These are phyloP conservation scores for Sporisorium scitamineum DNA, from an alignment of 1,284 basidiomycete genomes.

Conservation along the genomic window DNA sequence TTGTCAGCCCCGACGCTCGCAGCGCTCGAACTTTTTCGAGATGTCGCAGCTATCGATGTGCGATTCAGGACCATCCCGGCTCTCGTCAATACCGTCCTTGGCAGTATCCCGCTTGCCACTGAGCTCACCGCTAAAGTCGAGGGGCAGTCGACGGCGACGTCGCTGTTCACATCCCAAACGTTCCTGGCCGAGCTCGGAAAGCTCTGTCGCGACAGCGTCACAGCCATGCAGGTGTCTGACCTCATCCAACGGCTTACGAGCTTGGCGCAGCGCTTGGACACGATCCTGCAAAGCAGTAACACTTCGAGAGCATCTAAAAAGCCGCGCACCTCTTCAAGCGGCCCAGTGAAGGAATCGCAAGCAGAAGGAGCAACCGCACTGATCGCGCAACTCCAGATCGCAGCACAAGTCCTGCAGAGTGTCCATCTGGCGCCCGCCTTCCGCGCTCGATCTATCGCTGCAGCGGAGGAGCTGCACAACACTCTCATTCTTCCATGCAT, in stretches of 20 bases:
- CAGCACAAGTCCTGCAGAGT: slow-evolving; percentile 34
- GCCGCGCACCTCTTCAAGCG: slow-evolving; percentile 17
- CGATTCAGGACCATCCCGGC: slow-evolving; percentile 34
- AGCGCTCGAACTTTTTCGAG: slow-evolving; percentile 35
- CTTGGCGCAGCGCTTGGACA: slow-evolving; percentile 8
- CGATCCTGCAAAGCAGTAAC: neutral
- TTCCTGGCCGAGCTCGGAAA: slow-evolving; percentile 35
- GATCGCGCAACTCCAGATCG: slow-evolving; percentile 25
- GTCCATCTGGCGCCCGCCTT: slow-evolving; percentile 31
- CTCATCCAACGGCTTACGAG: slow-evolving; percentile 18
- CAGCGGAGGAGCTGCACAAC: slow-evolving; percentile 40
- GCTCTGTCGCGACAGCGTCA: slow-evolving; percentile 38
- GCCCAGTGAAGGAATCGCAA: neutral
- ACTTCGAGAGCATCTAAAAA: slow-evolving; percentile 21
- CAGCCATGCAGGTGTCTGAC: slow-evolving; percentile 38
- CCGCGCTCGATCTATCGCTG: slow-evolving; percentile 31
- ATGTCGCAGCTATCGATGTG: slow-evolving; percentile 22
- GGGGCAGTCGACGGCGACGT: neutral
- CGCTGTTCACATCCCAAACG: slow-evolving; percentile 36
- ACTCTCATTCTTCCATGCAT: slow-evolving; percentile 31
- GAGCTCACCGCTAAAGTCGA: neutral
- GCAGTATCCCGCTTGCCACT: slow-evolving; percentile 17
- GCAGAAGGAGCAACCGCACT: slow-evolving; percentile 3
- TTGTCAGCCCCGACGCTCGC: slow-evolving; percentile 15
- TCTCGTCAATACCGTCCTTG: slow-evolving; percentile 25